Evolutionary conservation across 2,329 filamentous ascomycete species (phyloP).

Genomic region (Canariomyces notabilis): DNA sequence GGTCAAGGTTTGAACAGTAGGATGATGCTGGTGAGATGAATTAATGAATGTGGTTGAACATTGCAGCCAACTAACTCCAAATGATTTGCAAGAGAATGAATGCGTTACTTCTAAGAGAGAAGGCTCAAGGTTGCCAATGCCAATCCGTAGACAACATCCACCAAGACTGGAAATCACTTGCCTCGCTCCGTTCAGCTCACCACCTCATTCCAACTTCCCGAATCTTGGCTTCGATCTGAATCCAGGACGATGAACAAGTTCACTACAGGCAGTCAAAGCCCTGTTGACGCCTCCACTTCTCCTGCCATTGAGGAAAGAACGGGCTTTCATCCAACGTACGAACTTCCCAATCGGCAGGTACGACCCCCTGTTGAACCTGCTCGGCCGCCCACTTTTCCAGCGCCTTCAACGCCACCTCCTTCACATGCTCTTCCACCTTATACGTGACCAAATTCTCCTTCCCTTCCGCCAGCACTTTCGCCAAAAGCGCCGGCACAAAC

Average conservation of each 20-base stretch:
- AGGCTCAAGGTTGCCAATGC: no score
- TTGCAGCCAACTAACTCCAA: no score
- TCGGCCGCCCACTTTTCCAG: constrained; percentile 59
- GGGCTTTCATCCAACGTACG: constrained; percentile 69
- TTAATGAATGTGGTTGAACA: no score
- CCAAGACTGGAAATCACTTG: no score
- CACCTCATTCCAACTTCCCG: no score
- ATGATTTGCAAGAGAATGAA: no score
- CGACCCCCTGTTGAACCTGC: constrained; percentile 48
- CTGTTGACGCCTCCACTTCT: constrained; percentile 53
- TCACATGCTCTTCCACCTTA: constrained; percentile 75
- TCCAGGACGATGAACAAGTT: no score
- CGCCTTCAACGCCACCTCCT: constrained; percentile 64
- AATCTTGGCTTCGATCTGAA: neutral
- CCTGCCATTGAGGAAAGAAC: constrained; percentile 71
- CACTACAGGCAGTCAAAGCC: constrained; percentile 11
- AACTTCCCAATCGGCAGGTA: constrained; percentile 54
- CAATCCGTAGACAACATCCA: no score
- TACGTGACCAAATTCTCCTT: constrained; percentile 47
- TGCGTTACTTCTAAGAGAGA: no score
- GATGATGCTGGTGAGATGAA: no score
- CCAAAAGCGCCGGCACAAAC: constrained; percentile 62
- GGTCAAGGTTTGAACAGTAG: no score
- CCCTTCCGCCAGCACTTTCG: constrained; percentile 65
- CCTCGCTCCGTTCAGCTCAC: no score